These are phyloP conservation scores for Annulohypoxylon truncatum DNA, from an alignment of 2,329 filamentous ascomycete species.

Conservation along the genomic window DNA sequence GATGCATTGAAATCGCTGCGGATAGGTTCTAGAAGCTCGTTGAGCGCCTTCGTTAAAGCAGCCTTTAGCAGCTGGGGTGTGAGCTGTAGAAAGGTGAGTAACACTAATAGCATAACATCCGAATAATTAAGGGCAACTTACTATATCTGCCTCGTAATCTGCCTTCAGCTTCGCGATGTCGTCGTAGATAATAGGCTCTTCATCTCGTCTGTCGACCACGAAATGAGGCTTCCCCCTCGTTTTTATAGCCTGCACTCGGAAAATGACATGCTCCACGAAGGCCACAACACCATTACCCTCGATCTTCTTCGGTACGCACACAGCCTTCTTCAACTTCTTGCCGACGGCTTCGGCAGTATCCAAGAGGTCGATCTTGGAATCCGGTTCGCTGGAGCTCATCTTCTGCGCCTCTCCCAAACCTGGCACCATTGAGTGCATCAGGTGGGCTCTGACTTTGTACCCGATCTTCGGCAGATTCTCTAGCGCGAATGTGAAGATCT, in stretches of 20 bases:
- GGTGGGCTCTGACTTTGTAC: conserved; percentile 74
- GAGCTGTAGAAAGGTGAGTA: conserved; percentile 60
- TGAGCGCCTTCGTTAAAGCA: conserved; percentile 80
- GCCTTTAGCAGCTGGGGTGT: conserved; percentile 89
- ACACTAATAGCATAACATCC: conserved; percentile 28
- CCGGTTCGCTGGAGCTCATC: conserved; percentile 78
- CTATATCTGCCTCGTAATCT: conserved; percentile 83
- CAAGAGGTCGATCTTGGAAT: conserved; percentile 87
- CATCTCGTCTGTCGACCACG: conserved; percentile 72
- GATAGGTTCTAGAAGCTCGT: conserved; percentile 81
- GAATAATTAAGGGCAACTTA: conserved; percentile 56
- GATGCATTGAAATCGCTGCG: conserved; percentile 76
- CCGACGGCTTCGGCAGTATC: conserved; percentile 78
- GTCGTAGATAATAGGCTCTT: conserved; percentile 85
- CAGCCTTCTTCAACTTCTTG: conserved; percentile 89
- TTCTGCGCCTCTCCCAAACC: conserved; percentile 80
- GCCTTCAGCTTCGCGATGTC: conserved; percentile 78
- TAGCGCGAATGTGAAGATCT: conserved; percentile 86
- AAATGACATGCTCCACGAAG: conserved; percentile 87
- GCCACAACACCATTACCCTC: conserved; percentile 89
- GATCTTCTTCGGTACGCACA: conserved; percentile 77
- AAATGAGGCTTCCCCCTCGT: conserved; percentile 69
- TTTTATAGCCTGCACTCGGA: conserved; percentile 78
- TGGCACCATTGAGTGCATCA: conserved; percentile 91
- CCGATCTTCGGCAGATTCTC: conserved; percentile 88